Evolutionary conservation across 139 green algal species (phyloP).

Genomic region (Chlorella sp.): DNA sequence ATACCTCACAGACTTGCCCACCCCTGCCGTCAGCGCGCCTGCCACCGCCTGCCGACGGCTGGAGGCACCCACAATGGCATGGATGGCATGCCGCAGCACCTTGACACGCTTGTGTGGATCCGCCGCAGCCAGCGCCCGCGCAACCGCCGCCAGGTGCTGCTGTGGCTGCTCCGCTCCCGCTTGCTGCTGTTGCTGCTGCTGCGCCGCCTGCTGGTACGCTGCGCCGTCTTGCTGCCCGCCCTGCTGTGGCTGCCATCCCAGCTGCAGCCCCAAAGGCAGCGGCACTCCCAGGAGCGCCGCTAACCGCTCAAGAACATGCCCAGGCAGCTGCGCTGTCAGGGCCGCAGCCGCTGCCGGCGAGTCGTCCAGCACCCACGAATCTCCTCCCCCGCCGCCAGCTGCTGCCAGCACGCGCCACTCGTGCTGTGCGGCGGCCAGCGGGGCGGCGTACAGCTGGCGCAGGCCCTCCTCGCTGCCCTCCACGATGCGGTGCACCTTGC

Average conservation of each 20-base stretch:
- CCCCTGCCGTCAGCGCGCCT: constrained; percentile 39
- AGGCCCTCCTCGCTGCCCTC: constrained; percentile 34
- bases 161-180: neutral
- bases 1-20: constrained; percentile 42
- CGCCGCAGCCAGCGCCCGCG: neutral
- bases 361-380: constrained; percentile 10
- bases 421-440: constrained; percentile 7
- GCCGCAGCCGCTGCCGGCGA: neutral
- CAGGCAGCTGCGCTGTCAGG: constrained; percentile 23
- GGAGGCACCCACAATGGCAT: constrained; percentile 35
- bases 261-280: neutral
- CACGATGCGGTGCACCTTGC: constrained; percentile 83
- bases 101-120: neutral
- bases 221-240: neutral
- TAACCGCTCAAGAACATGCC: constrained; percentile 20
- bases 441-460: constrained; percentile 12
- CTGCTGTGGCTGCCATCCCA: neutral
- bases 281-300: neutral
- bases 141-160: neutral
- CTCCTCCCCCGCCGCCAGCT: neutral
- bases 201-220: neutral
- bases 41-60: constrained; percentile 36
- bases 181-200: neutral
- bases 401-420: constrained; percentile 15
- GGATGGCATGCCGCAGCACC: constrained; percentile 30